A percentile compares a stretch with the other conserved stretches of the same genome.
Conservation (phyloP, 2,329 filamentous ascomycete species). For the Blumeria graminis region DNA sequence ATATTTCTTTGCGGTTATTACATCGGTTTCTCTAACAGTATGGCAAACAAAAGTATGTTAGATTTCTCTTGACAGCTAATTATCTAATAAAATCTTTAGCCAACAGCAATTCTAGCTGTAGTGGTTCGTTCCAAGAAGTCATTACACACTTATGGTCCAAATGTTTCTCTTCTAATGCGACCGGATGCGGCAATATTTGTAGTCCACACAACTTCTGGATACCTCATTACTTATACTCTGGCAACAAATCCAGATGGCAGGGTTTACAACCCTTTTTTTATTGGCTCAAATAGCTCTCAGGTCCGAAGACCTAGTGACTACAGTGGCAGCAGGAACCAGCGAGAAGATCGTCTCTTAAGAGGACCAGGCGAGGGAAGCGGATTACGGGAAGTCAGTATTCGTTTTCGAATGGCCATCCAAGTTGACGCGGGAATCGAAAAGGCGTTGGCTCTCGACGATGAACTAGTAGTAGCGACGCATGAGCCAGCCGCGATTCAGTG, state of each 20-base stretch:
- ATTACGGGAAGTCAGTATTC: slow-evolving; percentile 65
- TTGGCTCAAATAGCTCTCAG: slow-evolving; percentile 39
- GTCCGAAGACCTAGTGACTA: slow-evolving; percentile 35
- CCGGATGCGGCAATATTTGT: slow-evolving; percentile 85
- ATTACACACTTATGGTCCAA: slow-evolving; percentile 59
- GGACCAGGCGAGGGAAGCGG: slow-evolving; percentile 64
- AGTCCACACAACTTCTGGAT: slow-evolving; percentile 64
- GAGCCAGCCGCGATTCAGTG: slow-evolving; percentile 92
- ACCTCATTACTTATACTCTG: slow-evolving; percentile 82
- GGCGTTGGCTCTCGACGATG: slow-evolving; percentile 73
- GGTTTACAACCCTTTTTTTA: slow-evolving; percentile 67
- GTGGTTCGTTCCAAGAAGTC: slow-evolving; percentile 65
- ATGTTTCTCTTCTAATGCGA: slow-evolving; percentile 61
- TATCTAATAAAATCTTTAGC: slow-evolving; percentile 25
- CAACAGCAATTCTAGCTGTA: slow-evolving; percentile 66
- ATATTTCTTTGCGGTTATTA: slow-evolving; percentile 71
- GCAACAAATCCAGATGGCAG: slow-evolving; percentile 60
- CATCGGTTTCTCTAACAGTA: slow-evolving; percentile 60
- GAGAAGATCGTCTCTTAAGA: slow-evolving; percentile 38
- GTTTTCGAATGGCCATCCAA: slow-evolving; percentile 94
- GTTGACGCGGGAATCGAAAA: slow-evolving; percentile 86
- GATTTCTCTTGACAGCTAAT: slow-evolving; percentile 2
- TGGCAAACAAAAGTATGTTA: slow-evolving; percentile 75
- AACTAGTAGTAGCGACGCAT: slow-evolving; percentile 71
- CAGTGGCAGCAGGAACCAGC: slow-evolving; percentile 22